phyloP scores from a whole-genome alignment of 2,329 filamentous ascomycete genomes.

The Diplodia intermedia region DNA sequence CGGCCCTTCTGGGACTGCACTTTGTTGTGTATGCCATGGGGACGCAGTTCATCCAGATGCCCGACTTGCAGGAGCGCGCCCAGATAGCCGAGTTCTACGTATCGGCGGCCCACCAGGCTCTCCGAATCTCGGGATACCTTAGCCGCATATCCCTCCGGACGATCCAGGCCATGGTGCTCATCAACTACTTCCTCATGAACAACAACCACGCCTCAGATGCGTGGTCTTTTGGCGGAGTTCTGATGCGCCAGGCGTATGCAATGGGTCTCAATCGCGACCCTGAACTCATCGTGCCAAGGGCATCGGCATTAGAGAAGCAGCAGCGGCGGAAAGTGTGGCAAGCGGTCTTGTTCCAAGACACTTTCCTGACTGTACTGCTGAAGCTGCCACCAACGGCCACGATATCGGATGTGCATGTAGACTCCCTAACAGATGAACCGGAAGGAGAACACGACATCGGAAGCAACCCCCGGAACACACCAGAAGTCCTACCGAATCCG shows the following conservation, averaged over 20 bases:
- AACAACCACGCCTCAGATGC: conserved; percentile 84
- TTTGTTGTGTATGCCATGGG: conserved; percentile 80
- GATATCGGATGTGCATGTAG: conserved; percentile 79
- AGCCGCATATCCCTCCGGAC: conserved; percentile 75
- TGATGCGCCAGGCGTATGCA: conserved; percentile 79
- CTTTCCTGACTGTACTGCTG: conserved; percentile 78
- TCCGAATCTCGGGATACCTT: conserved; percentile 77
- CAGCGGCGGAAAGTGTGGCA: conserved; percentile 82
- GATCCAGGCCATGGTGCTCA: conserved; percentile 81
- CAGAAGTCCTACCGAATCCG: conserved; percentile 48
- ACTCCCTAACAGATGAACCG: conserved; percentile 72
- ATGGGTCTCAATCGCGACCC: conserved; percentile 83
- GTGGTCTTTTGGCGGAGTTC: conserved; percentile 80
- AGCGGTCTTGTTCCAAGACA: conserved; percentile 80
- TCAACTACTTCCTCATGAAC: conserved; percentile 84
- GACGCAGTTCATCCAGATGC: conserved; percentile 73
- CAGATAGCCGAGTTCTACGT: conserved; percentile 83
- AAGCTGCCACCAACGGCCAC: conserved; percentile 79
- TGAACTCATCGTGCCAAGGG: conserved; percentile 71
- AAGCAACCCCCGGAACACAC: conserved; percentile 46
- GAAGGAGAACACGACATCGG: conserved; percentile 69
- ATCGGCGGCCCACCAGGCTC: conserved; percentile 77
- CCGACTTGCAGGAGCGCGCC: conserved; percentile 66
- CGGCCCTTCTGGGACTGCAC: conserved; percentile 73
- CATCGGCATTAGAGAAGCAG: conserved; percentile 75